phyloP scores from a whole-genome alignment of 495 filamentous ascomycete species.

The Xylaria nigripes region DNA sequence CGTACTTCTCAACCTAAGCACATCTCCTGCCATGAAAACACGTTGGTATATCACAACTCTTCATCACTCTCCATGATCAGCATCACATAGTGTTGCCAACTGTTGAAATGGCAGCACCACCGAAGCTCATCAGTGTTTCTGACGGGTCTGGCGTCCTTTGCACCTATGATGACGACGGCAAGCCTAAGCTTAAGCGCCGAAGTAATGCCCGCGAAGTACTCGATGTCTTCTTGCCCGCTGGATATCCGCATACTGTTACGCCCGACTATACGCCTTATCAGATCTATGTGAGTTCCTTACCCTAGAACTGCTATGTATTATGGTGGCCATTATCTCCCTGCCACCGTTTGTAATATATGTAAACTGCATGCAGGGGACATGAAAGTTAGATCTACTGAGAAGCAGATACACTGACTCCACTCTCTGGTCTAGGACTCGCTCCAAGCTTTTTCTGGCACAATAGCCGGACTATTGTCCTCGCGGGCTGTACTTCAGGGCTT shows the following conservation, averaged over 20 bases:
- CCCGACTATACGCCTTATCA: conserved; percentile 75
- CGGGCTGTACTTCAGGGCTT: conserved; percentile 87
- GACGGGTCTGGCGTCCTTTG: conserved; percentile 14
- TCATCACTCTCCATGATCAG: background rate
- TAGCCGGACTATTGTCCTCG: conserved; percentile 79
- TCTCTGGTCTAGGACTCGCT: conserved; percentile 57
- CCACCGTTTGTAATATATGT: background rate
- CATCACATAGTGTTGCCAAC: background rate
- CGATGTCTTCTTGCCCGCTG: conserved; percentile 81
- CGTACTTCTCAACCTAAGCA: too few relatives aligned
- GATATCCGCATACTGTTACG: conserved; percentile 86
- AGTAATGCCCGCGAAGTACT: conserved; percentile 35
- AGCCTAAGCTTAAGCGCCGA: conserved; percentile 6
- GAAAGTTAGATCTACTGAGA: background rate
- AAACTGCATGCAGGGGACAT: background rate
- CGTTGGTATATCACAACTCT: background rate
- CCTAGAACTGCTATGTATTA: background rate
- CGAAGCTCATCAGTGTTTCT: conserved; percentile 10
- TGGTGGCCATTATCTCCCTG: background rate
- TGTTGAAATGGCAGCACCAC: background rate
- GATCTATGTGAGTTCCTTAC: conserved; percentile 29
- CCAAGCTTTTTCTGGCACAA: conserved; percentile 91
- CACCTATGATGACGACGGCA: conserved; percentile 14
- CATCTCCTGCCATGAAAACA: too few relatives aligned
- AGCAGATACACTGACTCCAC: background rate